phyloP scores from a whole-genome alignment of 129 eudicot species.

The Pittosporum tobira region DNA sequence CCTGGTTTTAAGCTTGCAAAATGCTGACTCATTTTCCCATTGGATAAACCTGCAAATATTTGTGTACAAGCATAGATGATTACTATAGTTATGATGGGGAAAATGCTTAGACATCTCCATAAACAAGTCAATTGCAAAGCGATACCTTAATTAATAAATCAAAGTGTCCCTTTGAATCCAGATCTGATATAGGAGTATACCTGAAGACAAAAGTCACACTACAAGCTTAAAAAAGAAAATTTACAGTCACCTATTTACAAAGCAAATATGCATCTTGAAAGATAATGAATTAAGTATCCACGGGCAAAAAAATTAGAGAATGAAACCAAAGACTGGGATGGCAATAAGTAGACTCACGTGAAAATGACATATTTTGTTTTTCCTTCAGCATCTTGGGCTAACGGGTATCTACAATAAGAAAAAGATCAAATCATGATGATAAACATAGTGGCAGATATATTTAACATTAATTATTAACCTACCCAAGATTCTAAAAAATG shows the following conservation, averaged over 20 bases:
- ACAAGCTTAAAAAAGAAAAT: constrained; percentile 9
- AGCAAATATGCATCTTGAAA: background rate
- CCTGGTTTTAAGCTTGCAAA: constrained; percentile 92
- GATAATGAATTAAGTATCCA: background rate
- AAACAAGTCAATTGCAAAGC: background rate
- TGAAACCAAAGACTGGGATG: background rate
- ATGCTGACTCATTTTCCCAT: constrained; percentile 99
- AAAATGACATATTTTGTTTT: constrained; percentile 74
- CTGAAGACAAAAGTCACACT: constrained; percentile 40
- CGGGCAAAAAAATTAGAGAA: background rate
- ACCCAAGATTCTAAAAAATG: background rate
- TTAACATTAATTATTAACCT: too few species aligned
- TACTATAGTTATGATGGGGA: background rate
- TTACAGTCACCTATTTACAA: background rate
- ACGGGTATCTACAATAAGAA: constrained; percentile 50
- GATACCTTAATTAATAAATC: constrained; percentile 87
- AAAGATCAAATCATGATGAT: constrained; percentile 3
- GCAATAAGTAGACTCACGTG: constrained; percentile 47
- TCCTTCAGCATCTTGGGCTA: constrained; percentile 77
- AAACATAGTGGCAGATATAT: background rate
- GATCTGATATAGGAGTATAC: constrained; percentile 95
- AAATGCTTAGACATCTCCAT: background rate
- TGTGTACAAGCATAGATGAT: background rate
- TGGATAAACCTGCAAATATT: constrained; percentile 60
- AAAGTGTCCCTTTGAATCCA: constrained; percentile 85